Conservation (phyloP, 2,329 filamentous ascomycete genomes). For the Paramyrothecium roridum region DNA sequence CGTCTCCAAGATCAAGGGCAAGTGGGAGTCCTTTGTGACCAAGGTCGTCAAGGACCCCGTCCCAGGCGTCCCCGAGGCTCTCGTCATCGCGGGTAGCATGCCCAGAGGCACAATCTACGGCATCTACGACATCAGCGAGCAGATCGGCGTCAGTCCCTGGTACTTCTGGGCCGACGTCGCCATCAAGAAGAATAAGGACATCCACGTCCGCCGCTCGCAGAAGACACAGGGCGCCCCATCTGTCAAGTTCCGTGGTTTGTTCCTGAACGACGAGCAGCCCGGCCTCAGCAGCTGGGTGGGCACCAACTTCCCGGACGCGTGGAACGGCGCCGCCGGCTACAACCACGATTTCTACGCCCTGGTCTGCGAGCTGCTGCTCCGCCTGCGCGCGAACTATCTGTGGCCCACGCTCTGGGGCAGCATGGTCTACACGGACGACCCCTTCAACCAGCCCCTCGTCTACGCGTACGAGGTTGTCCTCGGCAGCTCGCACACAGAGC, state of each 20-base stretch:
- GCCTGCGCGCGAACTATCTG: slow-evolving; percentile 69
- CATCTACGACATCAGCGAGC: slow-evolving; percentile 57
- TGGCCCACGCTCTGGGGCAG: slow-evolving; percentile 71
- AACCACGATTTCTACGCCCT: slow-evolving; percentile 61
- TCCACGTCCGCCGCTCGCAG: slow-evolving; percentile 41
- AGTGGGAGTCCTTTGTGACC: slow-evolving; percentile 69
- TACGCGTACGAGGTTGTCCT: slow-evolving; percentile 74
- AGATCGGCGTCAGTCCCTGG: slow-evolving; percentile 55
- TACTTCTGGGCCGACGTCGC: slow-evolving; percentile 60
- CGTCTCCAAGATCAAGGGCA: slow-evolving; percentile 51
- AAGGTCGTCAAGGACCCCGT: slow-evolving; percentile 48
- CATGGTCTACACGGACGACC: slow-evolving; percentile 72
- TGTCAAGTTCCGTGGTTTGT: slow-evolving; percentile 59
- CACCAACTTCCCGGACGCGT: slow-evolving; percentile 35
- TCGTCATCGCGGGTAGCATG: slow-evolving; percentile 57
- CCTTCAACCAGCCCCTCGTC: slow-evolving; percentile 63
- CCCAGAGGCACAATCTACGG: slow-evolving; percentile 59
- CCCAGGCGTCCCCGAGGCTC: slow-evolving; percentile 34
- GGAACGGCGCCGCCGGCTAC: slow-evolving; percentile 53
- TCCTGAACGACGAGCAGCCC: slow-evolving; percentile 52
- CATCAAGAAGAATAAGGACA: slow-evolving; percentile 36
- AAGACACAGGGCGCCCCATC: slow-evolving; percentile 43
- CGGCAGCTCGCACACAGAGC: slow-evolving; percentile 71
- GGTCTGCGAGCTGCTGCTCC: slow-evolving; percentile 68
- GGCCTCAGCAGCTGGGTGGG: slow-evolving; percentile 50